These are phyloP conservation scores for Pestalotiopsis sp. DNA, from an alignment of 2,329 filamentous ascomycete genomes.

Conservation along the genomic window DNA sequence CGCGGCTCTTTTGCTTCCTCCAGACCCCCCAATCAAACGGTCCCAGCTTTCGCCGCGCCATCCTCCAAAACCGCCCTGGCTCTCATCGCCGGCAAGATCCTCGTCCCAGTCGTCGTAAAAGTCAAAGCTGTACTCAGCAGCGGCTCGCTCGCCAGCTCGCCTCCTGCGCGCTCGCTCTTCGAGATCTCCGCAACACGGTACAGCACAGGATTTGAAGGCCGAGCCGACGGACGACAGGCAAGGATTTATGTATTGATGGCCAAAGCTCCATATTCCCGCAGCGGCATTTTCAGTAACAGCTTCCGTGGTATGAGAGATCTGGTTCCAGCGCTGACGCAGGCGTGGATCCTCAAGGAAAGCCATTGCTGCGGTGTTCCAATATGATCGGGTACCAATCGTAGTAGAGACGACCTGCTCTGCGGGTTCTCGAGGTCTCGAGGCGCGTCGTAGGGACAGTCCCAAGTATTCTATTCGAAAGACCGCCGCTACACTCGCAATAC, in stretches of 20 bases:
- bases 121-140: constrained; percentile 86
- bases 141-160: constrained; percentile 63
- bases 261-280: constrained; percentile 85
- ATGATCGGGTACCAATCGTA: neutral
- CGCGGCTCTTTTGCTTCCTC: constrained; percentile 18
- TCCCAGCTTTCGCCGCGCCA: constrained; percentile 89
- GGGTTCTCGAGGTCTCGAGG: too few species aligned
- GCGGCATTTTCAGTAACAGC: constrained; percentile 90
- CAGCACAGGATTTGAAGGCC: constrained; percentile 72
- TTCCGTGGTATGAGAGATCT: constrained; percentile 88
- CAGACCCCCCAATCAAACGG: constrained; percentile 66
- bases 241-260: constrained; percentile 81
- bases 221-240: constrained; percentile 70
- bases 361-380: constrained; percentile 38
- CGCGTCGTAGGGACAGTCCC: neutral
- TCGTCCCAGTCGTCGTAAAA: constrained; percentile 98
- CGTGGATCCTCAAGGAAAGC: constrained; percentile 78
- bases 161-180: constrained; percentile 73
- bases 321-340: constrained; percentile 90
- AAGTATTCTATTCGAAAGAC: neutral
- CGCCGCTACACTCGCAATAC: neutral
- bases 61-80: constrained; percentile 64
- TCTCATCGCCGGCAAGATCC: constrained; percentile 48
- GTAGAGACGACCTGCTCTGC: too few species aligned
- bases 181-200: constrained; percentile 69